Percentiles rank a stretch among this genome's conserved stretches.
Conservation (phyloP, 345 rosid species). For the Sonneratia caseolaris region DNA sequence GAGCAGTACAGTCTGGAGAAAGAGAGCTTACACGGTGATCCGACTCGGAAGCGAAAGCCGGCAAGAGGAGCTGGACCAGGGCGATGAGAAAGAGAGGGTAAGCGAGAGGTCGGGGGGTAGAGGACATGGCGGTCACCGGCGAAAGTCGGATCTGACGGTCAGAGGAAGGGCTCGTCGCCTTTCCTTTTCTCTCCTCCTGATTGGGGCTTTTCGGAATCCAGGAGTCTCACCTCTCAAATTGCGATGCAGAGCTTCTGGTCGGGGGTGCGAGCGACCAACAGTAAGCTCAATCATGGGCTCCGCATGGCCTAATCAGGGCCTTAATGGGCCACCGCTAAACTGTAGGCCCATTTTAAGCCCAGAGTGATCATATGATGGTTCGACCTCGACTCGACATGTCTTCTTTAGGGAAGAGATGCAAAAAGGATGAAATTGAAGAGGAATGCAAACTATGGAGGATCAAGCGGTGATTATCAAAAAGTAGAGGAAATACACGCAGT, state of each 20-base stretch:
- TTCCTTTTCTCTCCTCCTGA: not conserved
- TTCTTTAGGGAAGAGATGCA: too few species aligned
- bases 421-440: not conserved
- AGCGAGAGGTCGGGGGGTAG: constrained; percentile 25
- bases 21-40: constrained; percentile 71
- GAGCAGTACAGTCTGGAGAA: not conserved
- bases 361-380: too few species aligned
- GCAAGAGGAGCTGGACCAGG: constrained; percentile 23
- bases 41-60: constrained; percentile 60
- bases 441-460: not conserved
- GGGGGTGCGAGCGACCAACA: not conserved
- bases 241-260: not conserved
- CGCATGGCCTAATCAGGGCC: not conserved
- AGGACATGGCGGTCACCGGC: constrained; percentile 52
- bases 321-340: not conserved
- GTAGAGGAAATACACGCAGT: not conserved
- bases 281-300: not conserved
- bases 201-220: not conserved
- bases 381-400: too few species aligned
- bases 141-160: constrained; percentile 38
- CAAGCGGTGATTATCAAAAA: too few species aligned
- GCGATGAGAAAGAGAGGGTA: constrained; percentile 18
- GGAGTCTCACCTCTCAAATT: not conserved
- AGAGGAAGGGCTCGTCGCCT: not conserved
- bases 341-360: too few species aligned